phyloP scores from a whole-genome alignment of 225 moss, liverwort and hornwort genomes.

The Thuidium tamariscinum region DNA sequence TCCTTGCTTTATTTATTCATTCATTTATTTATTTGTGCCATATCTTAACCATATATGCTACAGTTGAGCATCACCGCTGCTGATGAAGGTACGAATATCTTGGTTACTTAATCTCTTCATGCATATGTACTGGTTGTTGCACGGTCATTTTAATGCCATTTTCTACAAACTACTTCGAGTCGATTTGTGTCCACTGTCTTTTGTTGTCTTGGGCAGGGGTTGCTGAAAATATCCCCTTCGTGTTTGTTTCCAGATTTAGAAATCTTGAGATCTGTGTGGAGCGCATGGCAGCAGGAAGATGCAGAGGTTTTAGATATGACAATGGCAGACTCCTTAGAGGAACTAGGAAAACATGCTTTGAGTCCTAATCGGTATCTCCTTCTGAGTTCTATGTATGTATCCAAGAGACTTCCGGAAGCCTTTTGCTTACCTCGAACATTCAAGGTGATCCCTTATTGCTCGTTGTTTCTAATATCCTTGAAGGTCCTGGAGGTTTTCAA shows the following conservation, averaged over 20 bases:
- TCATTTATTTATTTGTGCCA: background rate
- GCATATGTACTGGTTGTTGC: background rate
- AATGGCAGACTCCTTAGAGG: constrained; percentile 68
- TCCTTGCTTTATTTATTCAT: background rate
- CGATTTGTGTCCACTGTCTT: background rate
- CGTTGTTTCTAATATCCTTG: background rate
- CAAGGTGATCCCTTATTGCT: constrained; percentile 47
- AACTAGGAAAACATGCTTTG: constrained; percentile 62
- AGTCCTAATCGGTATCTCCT: constrained; percentile 87
- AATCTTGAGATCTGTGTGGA: constrained; percentile 75
- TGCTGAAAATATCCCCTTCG: constrained; percentile 8
- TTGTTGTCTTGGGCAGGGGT: background rate
- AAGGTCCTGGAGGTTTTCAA: background rate
- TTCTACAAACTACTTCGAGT: background rate
- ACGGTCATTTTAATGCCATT: background rate
- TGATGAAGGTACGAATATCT: constrained; percentile 38
- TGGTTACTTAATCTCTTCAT: background rate
- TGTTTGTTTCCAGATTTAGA: constrained; percentile 57
- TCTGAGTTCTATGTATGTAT: constrained; percentile 74
- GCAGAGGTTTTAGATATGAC: constrained; percentile 61
- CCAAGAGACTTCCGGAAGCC: constrained; percentile 87
- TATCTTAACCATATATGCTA: constrained; percentile 19
- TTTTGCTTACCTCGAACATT: constrained; percentile 79
- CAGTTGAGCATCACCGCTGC: constrained; percentile 18
- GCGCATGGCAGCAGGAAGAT: constrained; percentile 76